Evolutionary conservation across 2,329 filamentous ascomycete species (phyloP), one percentile per base, ranked within the genome.

Genomic region (Trichoderma atrobrunneum): DNA sequence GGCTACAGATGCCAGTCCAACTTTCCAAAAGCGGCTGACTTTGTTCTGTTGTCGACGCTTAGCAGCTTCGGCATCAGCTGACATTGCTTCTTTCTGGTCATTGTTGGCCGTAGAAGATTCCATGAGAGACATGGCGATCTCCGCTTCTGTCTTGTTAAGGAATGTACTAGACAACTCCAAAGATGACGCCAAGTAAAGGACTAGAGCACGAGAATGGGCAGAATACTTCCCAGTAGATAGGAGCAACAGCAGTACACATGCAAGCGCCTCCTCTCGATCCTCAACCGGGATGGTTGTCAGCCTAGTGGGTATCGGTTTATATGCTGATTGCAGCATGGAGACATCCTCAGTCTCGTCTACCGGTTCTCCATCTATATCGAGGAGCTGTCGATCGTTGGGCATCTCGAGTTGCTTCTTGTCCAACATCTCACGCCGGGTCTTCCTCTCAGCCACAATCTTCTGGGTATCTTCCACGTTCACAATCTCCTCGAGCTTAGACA

Each of bases 1-100:
- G 0, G 93, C 94, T 0, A 97, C 93, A 10, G 92, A 93, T 0
- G 95, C 95, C 30, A 98, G 85, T 0, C 95, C 94, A 24, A 98
- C 94, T 79, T 97, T 98, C 93, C 93, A 97, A 79, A 92, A 92
- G 10, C 94, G 86, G 24, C 89, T 86, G 10, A 87, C 83, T 75
- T 92, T 89, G 70, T 92, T 92, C 72, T 93, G 88, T 74, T 95
- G 90, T 16, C 87, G 87, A 69, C 91, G 89, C 79, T 92, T 92
- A 78, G 92, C 89, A 0, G 90, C 90, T 79, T 96, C 94, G 1
- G 91, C 89, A 73, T 95, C 92, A 1, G 92, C 93, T 0, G 90
- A 91, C 85, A 97, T 91, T 59, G 77, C 75, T 26, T 87, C 74
- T 74, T 79, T 78, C 74, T 80, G 75, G 73, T 79, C 78, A 10